Evolutionary conservation across 768 basidiomycete species (phyloP).

Genomic region (Sarcomyxa edulis): DNA sequence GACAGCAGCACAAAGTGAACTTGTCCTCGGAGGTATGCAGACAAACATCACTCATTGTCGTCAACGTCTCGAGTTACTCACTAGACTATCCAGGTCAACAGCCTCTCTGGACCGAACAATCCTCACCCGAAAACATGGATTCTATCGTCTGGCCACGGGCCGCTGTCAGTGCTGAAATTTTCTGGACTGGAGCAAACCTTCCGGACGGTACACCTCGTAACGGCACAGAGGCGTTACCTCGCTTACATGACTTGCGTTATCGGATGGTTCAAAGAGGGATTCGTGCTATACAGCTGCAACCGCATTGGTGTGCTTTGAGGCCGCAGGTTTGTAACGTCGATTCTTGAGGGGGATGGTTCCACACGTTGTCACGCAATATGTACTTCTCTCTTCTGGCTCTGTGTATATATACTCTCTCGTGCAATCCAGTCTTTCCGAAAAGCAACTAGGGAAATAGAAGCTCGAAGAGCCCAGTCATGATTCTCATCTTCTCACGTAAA

Average conservation of each 20-base stretch:
- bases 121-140: constrained; percentile 64
- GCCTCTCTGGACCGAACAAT: constrained; percentile 72
- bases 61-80: too few species aligned
- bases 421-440: too few species aligned
- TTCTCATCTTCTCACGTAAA: too few species aligned
- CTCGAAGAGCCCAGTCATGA: too few species aligned
- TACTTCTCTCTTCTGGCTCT: too few species aligned
- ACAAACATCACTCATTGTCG: background rate
- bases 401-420: too few species aligned
- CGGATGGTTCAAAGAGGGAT: constrained; percentile 60
- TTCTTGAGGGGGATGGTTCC: too few species aligned
- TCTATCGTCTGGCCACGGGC: constrained; percentile 69
- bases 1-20: constrained; percentile 34
- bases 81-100: constrained; percentile 50
- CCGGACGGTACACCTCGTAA: too few species aligned
- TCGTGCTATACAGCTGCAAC: constrained; percentile 56
- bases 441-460: too few species aligned
- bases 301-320: constrained; percentile 66
- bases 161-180: constrained; percentile 67
- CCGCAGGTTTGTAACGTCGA: constrained; percentile 58
- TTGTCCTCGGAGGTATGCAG: constrained; percentile 68
- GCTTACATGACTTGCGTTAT: constrained; percentile 62
- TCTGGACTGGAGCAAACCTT: constrained; percentile 59
- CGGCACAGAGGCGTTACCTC: constrained; percentile 45
- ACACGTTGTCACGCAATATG: too few species aligned